Base-by-base conservation (phyloP, 2,329 filamentous ascomycete genomes). In the Apiospora marii region DNA sequence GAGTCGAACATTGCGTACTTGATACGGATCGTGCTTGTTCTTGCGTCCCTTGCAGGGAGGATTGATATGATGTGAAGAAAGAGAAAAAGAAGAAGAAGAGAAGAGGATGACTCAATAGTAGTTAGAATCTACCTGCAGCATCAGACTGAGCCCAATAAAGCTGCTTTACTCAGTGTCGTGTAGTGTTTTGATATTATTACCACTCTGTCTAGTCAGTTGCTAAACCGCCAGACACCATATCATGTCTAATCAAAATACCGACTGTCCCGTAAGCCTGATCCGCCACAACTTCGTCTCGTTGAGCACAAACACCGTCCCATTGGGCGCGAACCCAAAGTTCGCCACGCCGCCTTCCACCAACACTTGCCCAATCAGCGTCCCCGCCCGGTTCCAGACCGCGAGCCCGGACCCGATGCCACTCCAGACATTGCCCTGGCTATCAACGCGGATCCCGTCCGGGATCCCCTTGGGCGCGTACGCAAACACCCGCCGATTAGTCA, bases 291-390 rank as follows among this genome's bases (percentile, higher is more conserved):
- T 34, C 34, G 70, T 67, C 46, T 73, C 74, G n/a, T 67, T 68
- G 24, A 73, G 43, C 27, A 73, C 64, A 34, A 70, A 73, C 6
- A 74, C 69, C n/a, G 67, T 73, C 51, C 67, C 37, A 48, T 75
- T 71, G 10, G 67, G 51, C 5, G 70, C 72, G 53, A 74, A 74
- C 16, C 72, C 73, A 49, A 74, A 74, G 14, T 72, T 74, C 14
- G 68, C 53, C 41, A 46, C 68, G 48, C 72, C 73, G 24, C 71
- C 73, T 37, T 30, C 22, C 5, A 74, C 44, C 6, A 48, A 16
- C 4, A 74, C 64, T 69, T 74, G 48, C 30, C 73, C 72, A 13
- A 74, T 46, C 34, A 72, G 14, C n/a, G 48, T 67, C 2, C 73
- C 73, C 6, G 67, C 68, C n/a, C 46, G 43, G 5, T 73, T 72